Base-by-base conservation (phyloP, 148 eudicot species). In the Pharnaceum exiguum region DNA sequence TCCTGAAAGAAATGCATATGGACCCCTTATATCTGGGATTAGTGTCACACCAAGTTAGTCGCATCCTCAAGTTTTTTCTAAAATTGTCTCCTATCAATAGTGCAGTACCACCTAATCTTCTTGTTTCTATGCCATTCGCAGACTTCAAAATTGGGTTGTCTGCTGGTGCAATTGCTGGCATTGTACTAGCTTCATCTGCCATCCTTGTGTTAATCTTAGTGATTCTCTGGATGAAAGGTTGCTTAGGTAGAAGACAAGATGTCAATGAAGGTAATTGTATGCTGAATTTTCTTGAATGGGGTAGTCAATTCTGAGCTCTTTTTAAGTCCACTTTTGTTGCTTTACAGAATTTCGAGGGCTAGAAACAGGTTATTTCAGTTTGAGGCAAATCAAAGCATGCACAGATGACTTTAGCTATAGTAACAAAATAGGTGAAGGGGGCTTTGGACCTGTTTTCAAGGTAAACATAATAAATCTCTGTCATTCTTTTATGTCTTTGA, bases 401-500 rank as follows among this genome's bases (percentile, higher is more conserved):
- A 86, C 96, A 35, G 54, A 63, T 42, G 74, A 82, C 73, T 89
- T 89, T 26, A 80, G 73, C 35, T 62, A 43, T 44, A 73, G 30
- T 35, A 89, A 85, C 47, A 82, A 85, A 72, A 82, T 89, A 43
- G 96, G 93, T 0, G 89, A 82, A 82, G 96, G 96, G 47, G 96
- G 96, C 15, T 89, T 89, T 35, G 95, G 97, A 4, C 95, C 95
- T n/a, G 97, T 89, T 22, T 89, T 77, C 58, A 89, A 86, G 89
- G 96, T 88, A 58, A 45, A 33, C n/a, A n/a, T n/a, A n/a, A n/a
- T n/a, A n/a, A n/a, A n/a, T n/a, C n/a, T n/a, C n/a, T n/a, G n/a
- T n/a, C n/a, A n/a, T n/a, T n/a, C n/a, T n/a, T n/a, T n/a, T n/a
- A n/a, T n/a, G n/a, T n/a, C n/a, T n/a, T n/a, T n/a, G n/a, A n/a